Evolutionary conservation across 2,329 filamentous ascomycete species (phyloP).

Genomic region (Aspergillus vadensis): DNA sequence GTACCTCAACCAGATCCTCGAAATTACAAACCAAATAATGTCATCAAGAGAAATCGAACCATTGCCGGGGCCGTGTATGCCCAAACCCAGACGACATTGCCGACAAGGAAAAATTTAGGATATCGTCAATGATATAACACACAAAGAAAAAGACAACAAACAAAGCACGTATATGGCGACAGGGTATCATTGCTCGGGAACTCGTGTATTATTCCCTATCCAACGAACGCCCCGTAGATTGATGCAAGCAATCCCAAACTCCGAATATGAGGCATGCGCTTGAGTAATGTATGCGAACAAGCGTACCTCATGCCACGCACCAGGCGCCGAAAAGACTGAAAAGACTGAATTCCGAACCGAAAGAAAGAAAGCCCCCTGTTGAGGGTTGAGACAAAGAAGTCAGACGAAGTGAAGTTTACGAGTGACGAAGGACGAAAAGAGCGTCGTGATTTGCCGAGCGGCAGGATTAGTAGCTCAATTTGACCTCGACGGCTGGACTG

Average conservation of each 20-base stretch:
- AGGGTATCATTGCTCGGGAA: slow-evolving; percentile 46
- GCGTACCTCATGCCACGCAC: slow-evolving; percentile 19
- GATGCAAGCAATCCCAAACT: slow-evolving; percentile 17
- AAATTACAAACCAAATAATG: slow-evolving; percentile 16
- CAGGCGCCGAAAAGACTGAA: slow-evolving; percentile 18
- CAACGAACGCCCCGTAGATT: slow-evolving; percentile 33
- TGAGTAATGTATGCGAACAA: slow-evolving; percentile 11
- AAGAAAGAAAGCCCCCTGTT: background rate
- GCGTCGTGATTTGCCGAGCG: slow-evolving; percentile 25
- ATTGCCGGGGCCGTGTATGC: slow-evolving; percentile 17
- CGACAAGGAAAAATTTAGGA: slow-evolving; percentile 17
- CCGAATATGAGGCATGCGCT: slow-evolving; percentile 15
- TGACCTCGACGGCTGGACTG: slow-evolving; percentile 47
- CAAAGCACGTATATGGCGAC: slow-evolving; percentile 29
- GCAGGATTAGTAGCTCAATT: slow-evolving; percentile 55
- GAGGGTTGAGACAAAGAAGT: background rate
- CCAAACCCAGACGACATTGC: slow-evolving; percentile 8
- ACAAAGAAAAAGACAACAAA: slow-evolving; percentile 13
- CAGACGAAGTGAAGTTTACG: slow-evolving; percentile 17
- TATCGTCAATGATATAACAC: slow-evolving; percentile 29
- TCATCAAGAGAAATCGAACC: slow-evolving; percentile 9
- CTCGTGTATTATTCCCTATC: slow-evolving; percentile 45
- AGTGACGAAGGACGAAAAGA: slow-evolving; percentile 17
- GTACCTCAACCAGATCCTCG: slow-evolving; percentile 21
- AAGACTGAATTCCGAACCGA: background rate